A percentile compares a stretch with the other conserved stretches of the same genome.
Conservation (phyloP, 352 stramenopile species). For the Globisporangium emineosum region DNA sequence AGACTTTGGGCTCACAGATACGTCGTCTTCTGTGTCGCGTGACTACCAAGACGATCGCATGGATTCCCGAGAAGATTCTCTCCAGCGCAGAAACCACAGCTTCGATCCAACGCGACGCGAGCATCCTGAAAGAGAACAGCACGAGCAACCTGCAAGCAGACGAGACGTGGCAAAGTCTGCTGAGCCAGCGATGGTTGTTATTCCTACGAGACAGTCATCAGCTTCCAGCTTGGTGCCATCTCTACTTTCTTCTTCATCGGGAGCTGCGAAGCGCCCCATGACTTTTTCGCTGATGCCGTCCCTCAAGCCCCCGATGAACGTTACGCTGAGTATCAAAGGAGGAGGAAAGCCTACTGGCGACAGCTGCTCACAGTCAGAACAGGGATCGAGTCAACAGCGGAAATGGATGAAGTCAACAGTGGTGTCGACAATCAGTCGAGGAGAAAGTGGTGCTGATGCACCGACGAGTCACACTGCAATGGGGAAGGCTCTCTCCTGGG, state of each 20-base stretch:
- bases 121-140: neutral
- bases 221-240: neutral
- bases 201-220: neutral
- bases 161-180: neutral
- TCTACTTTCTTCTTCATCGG: neutral
- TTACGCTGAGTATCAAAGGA: constrained; percentile 8
- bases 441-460: neutral
- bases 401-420: neutral
- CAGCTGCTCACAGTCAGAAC: neutral
- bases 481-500: neutral
- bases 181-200: neutral
- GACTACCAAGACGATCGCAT: neutral
- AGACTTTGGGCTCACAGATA: neutral
- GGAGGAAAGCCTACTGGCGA: neutral
- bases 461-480: neutral
- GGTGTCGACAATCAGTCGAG: neutral
- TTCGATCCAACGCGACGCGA: neutral
- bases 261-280: neutral
- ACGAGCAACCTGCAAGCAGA: neutral
- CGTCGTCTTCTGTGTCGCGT: neutral
- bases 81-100: neutral
- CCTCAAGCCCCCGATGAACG: constrained; percentile 6
- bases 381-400: neutral
- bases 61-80: neutral
- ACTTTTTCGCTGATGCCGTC: constrained; percentile 5